phyloP scores from a whole-genome alignment of 495 filamentous ascomycete species.

The Trichoderma asperelloides region DNA sequence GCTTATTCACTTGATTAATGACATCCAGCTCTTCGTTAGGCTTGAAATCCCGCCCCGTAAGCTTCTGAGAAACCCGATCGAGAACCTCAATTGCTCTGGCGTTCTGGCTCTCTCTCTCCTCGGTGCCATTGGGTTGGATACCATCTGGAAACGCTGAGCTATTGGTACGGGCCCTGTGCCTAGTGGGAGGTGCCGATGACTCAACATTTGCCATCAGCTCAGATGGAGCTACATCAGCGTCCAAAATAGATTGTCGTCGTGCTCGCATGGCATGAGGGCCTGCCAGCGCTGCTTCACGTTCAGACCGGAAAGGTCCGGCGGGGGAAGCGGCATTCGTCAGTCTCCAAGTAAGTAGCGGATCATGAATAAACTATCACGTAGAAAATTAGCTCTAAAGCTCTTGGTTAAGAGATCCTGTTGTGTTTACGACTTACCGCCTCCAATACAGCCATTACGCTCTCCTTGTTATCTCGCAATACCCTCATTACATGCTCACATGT shows the following conservation, averaged over 20 bases:
- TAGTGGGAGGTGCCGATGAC: conserved; percentile 36
- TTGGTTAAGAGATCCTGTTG: background rate
- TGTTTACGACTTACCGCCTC: conserved; percentile 67
- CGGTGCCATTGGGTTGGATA: conserved; percentile 30
- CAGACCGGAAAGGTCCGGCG: conserved; percentile 65
- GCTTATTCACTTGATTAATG: conserved; percentile 84
- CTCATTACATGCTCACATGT: conserved; percentile 98
- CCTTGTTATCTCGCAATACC: conserved; percentile 91
- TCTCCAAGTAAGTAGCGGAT: conserved; percentile 95
- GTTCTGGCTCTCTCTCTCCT: conserved; percentile 74
- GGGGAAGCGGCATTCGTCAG: conserved; percentile 80
- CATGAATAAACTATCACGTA: conserved; percentile 76
- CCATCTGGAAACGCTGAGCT: conserved; percentile 27
- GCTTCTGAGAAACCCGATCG: conserved; percentile 84
- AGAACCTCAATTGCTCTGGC: conserved; percentile 87
- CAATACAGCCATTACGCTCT: conserved; percentile 94
- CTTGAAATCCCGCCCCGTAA: conserved; percentile 66
- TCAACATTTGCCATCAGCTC: conserved; percentile 36
- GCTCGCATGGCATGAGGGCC: conserved; percentile 32
- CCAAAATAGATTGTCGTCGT: conserved; percentile 64
- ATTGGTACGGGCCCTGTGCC: conserved; percentile 44
- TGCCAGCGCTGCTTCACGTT: conserved; percentile 47
- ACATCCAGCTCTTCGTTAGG: conserved; percentile 70
- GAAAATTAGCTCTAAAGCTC: background rate
- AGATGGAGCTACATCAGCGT: conserved; percentile 46